Conservation (phyloP, 768 basidiomycete species). For the Mycena galopus region DNA sequence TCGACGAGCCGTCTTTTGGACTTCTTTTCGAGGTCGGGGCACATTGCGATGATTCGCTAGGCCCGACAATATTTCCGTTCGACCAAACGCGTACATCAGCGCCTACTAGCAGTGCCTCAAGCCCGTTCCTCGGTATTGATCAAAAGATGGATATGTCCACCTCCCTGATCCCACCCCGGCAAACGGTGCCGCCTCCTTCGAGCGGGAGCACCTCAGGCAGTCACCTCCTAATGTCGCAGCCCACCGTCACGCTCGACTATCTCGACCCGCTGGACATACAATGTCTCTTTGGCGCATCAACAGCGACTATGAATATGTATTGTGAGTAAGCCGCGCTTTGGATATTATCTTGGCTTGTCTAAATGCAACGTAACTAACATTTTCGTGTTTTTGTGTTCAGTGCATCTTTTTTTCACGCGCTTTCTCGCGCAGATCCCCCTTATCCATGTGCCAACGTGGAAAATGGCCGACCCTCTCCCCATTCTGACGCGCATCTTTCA, state of each 20-base stretch:
- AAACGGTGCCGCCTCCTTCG: background rate
- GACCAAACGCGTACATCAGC: background rate
- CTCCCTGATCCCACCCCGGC: background rate
- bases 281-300: background rate
- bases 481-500: slow-evolving; percentile 69
- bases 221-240: background rate
- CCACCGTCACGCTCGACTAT: background rate
- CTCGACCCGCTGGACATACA: background rate
- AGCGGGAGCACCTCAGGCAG: background rate
- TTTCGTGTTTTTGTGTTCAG: slow-evolving; percentile 44
- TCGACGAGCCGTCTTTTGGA: slow-evolving; percentile 41
- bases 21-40: slow-evolving; percentile 43
- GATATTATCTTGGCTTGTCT: background rate
- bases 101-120: background rate
- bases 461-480: slow-evolving; percentile 58
- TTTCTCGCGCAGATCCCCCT: slow-evolving; percentile 68
- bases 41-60: background rate
- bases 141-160: slow-evolving; percentile 9
- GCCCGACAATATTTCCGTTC: background rate
- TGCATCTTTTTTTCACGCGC: slow-evolving; percentile 66
- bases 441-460: slow-evolving; percentile 67
- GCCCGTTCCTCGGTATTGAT: background rate
- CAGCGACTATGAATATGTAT: background rate
- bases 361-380: background rate
- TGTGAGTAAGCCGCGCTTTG: background rate